Base-by-base conservation (phyloP, 805 yeast species). In the Debaryomyces hansenii region DNA sequence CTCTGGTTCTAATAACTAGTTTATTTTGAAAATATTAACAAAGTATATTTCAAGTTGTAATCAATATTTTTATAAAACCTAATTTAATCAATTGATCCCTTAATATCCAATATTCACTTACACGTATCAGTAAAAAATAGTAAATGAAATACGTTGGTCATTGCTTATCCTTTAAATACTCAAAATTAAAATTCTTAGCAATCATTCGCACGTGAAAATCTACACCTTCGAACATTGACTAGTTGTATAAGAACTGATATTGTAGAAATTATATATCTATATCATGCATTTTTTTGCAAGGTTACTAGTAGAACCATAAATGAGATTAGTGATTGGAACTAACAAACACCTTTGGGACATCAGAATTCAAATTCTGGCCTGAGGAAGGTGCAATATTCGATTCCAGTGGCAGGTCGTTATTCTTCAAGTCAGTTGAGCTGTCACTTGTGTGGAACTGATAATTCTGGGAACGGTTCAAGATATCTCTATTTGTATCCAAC, bases 291-390 rank as follows among this genome's bases (percentile, higher is more conserved):
- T 8, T 14, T 7, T 35, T 11, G 12, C 4, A 6, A 16, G 4
- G 18, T 16, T 7, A 35, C n/a, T 14, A 18, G 6, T 6, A 15
- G 27, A 24, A 24, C 10, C 4, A 24, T 24, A 24, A 24, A 9
- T 24, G 3, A 7, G 7, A 20, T 15, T 41, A 47, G 20, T 50
- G 46, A 12, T 47, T 35, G 5, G 53, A 47, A 31, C 53, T 50
- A 20, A 51, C 42, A 29, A 44, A 48, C 15, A 51, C 53, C 14
- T 31, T 49, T 9, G 55, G 55, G 21, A 51, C 20, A 5, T 44
- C 44, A 12, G 36, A 11, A 11, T 12, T 11, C 20, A 8, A 20
- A 12, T 15, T 20, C 12, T 32, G 20, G 20, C 28, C 18, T 12
- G 46, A 37, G 18, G 21, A 16, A 32, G 20, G 16, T 5, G 36